Evolutionary conservation across 306 rosid species (phyloP), one percentile per base, ranked within the genome.

Genomic region (Cucurbita ficifolia): DNA sequence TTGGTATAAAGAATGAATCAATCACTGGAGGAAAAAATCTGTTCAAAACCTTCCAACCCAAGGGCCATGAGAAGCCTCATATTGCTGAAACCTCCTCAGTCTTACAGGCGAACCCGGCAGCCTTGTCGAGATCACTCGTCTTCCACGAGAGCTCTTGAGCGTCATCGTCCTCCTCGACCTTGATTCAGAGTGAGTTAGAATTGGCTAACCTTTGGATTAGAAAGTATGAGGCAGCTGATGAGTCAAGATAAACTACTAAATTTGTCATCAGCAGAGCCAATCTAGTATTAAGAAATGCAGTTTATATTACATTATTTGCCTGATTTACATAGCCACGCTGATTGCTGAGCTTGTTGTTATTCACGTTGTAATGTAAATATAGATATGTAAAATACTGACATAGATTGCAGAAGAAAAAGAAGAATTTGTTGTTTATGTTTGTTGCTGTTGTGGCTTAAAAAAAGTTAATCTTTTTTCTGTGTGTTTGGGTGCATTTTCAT

Each of bases 61-160:
- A 74, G 55, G 72, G 83, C 59, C 76, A 79, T 2, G 81, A 82
- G 52, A 85, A 84, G 84, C 80, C 79, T 38, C 86, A 18, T 14
- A 61, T 73, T 7, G 48, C 78, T 43, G 84, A 90, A 78, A 46
- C 84, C 57, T 85, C 96, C 65, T 81, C 84, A 2, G 87, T 78
- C 24, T 76, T 88, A 82, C 77, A 63, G 81, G 96, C 96, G n/a
- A 92, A 92, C 82, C 98, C 98, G 43, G 98, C 98, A 69, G 98
- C 98, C 29, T 80, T 92, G 78, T 90, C 96, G 33, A 88, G 98
- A 84, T 89, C 96, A 48, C 82, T 88, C 65, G 81, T 85, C 45
- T 92, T 92, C 61, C 94, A 87, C 14, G 98, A 92, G 78, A 88
- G 69, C 77, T 82, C 89, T 70, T 70, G 74, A 70, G 24, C 12